A percentile compares a stretch with the other conserved stretches of the same genome.
Conservation (phyloP, 2,329 filamentous ascomycete genomes). For the Talaromyces marneffei region DNA sequence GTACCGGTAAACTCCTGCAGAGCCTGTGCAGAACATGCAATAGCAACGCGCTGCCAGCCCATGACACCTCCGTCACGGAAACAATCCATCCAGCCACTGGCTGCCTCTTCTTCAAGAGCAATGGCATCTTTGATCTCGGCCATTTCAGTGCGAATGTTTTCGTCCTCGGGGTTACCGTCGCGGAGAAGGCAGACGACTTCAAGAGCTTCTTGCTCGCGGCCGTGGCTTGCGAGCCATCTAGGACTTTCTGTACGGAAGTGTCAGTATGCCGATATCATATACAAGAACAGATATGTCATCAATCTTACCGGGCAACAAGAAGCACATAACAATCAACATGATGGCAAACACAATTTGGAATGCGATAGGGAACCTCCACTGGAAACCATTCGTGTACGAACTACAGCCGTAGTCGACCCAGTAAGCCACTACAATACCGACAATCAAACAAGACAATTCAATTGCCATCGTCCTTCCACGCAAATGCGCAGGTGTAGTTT, state of each 20-base stretch:
- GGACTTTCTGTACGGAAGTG: slow-evolving; percentile 40
- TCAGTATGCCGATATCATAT: background rate
- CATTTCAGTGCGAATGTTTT: slow-evolving; percentile 44
- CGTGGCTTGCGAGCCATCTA: slow-evolving; percentile 54
- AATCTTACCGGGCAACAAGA: slow-evolving; percentile 43
- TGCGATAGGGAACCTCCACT: slow-evolving; percentile 53
- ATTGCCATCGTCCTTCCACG: slow-evolving; percentile 50
- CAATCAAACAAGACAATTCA: slow-evolving; percentile 48
- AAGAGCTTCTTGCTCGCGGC: slow-evolving; percentile 48
- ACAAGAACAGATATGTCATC: background rate
- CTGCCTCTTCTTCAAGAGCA: slow-evolving; percentile 40
- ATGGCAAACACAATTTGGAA: slow-evolving; percentile 54
- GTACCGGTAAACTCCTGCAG: slow-evolving; percentile 46
- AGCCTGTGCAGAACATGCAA: slow-evolving; percentile 54
- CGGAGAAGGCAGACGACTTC: slow-evolving; percentile 43
- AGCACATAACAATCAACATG: slow-evolving; percentile 45
- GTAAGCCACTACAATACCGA: slow-evolving; percentile 46
- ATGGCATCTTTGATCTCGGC: slow-evolving; percentile 50
- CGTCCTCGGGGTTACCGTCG: slow-evolving; percentile 44
- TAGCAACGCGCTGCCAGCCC: slow-evolving; percentile 51
- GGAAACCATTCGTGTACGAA: slow-evolving; percentile 41
- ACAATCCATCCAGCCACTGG: slow-evolving; percentile 51
- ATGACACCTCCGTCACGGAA: slow-evolving; percentile 44
- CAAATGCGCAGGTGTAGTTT: slow-evolving; percentile 47
- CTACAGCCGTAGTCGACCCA: slow-evolving; percentile 50